These are phyloP conservation scores for Trichoderma reesei DNA, from an alignment of 495 filamentous ascomycete species.

Conservation along the genomic window DNA sequence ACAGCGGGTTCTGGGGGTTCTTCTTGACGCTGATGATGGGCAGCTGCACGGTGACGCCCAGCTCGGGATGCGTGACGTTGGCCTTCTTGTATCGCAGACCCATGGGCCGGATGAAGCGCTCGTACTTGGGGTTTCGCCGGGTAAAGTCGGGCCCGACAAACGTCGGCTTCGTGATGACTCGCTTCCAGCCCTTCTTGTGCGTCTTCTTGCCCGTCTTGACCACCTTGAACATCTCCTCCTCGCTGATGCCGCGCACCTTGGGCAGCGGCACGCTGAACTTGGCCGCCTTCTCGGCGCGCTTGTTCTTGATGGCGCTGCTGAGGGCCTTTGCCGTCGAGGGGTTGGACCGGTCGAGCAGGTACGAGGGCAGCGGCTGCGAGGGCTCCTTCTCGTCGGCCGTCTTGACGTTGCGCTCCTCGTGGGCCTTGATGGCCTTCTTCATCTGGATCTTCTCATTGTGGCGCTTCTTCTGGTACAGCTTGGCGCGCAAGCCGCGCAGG, in stretches of 20 bases:
- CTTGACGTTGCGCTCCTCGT: conserved; percentile 94
- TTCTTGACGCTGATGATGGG: conserved; percentile 95
- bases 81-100: conserved; percentile 87
- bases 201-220: conserved; percentile 78
- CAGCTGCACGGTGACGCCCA: conserved; percentile 83
- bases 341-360: conserved; percentile 82
- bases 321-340: conserved; percentile 84
- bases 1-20: conserved; percentile 92
- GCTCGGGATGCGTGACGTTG: conserved; percentile 81
- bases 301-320: conserved; percentile 76
- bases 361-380: conserved; percentile 66
- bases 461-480: conserved; percentile 88
- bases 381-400: conserved; percentile 67
- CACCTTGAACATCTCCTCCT: conserved; percentile 98
- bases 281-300: conserved; percentile 79
- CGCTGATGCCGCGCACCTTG: conserved; percentile 84
- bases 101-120: conserved; percentile 69
- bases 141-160: conserved; percentile 86
- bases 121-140: conserved; percentile 85
- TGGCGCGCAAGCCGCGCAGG: conserved; percentile 81
- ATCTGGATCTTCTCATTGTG: conserved; percentile 98
- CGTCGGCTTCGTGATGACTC: conserved; percentile 70
- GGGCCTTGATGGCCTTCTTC: conserved; percentile 87
- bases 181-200: conserved; percentile 71
- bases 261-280: conserved; percentile 90